Percentiles rank a stretch among this genome's conserved stretches.
phyloP scores from a whole-genome alignment of 257 asterid species.

The Cinchona pubescens region DNA sequence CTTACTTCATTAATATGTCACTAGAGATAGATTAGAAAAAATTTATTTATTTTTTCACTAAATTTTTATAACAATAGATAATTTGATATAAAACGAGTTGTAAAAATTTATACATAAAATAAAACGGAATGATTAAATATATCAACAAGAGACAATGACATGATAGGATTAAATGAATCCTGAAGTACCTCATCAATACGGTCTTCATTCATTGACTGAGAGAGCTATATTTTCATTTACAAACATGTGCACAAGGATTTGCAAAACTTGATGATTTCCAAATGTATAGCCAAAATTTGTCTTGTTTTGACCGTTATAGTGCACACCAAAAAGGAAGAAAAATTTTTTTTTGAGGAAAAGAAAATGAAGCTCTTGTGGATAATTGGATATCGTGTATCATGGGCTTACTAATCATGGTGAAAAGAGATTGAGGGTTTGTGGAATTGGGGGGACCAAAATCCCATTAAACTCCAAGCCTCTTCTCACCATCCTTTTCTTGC shows the following conservation, averaged over 20 bases:
- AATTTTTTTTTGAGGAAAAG: background rate
- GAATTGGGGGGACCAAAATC: slow-evolving; percentile 15
- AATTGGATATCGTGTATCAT: background rate
- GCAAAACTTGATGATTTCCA: background rate
- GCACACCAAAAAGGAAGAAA: background rate
- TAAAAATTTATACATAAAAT: no score
- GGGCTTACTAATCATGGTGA: background rate
- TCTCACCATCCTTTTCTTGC: background rate
- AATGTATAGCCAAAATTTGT: no score
- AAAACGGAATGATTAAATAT: no score
- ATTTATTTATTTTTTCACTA: no score
- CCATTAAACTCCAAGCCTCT: background rate
- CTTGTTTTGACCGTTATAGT: background rate
- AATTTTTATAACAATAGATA: no score
- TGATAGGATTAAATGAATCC: background rate
- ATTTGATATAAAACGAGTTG: no score
- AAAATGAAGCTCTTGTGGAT: slow-evolving; percentile 1
- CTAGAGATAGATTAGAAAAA: no score
- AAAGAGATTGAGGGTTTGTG: slow-evolving; percentile 1
- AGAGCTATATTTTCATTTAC: background rate
- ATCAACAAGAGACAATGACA: background rate
- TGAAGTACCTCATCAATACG: background rate
- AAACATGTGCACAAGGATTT: background rate
- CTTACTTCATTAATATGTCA: no score
- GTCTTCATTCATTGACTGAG: background rate